phyloP scores from a whole-genome alignment of 176 grass and related monocot species.

The Areca catechu region DNA sequence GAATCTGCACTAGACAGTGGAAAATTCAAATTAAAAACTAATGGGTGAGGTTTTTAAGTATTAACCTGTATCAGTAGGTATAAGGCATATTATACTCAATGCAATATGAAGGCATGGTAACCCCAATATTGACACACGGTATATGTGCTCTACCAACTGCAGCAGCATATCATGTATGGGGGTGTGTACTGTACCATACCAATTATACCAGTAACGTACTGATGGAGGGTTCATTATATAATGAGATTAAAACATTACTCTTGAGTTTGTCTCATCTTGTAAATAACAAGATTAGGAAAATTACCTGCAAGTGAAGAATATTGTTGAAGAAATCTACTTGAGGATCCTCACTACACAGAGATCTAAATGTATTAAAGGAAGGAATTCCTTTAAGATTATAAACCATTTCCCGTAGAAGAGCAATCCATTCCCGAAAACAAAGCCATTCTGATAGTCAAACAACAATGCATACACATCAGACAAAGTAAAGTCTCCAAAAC shows the following conservation, averaged over 20 bases:
- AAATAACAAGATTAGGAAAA: conserved; percentile 19
- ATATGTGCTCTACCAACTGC: too few species aligned
- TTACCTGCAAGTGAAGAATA: conserved; percentile 95
- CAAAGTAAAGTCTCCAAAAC: conserved; percentile 12
- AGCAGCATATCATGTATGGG: too few species aligned
- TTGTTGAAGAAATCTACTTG: conserved; percentile 93
- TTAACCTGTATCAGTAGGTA: too few species aligned
- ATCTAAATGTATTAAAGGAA: conserved; percentile 56
- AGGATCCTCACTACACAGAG: conserved; percentile 73
- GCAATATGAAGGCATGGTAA: too few species aligned
- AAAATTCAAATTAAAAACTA: background rate
- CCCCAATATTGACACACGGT: too few species aligned
- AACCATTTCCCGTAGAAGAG: conserved; percentile 74
- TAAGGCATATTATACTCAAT: too few species aligned
- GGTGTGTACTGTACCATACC: too few species aligned
- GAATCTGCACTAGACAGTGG: conserved; percentile 34
- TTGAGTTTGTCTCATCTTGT: too few species aligned
- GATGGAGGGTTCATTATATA: too few species aligned
- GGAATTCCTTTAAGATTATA: conserved; percentile 50
- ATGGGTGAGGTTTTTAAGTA: too few species aligned
- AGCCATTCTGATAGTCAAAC: conserved; percentile 6
- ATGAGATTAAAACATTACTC: too few species aligned
- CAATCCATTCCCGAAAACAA: conserved; percentile 78
- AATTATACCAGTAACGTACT: too few species aligned
- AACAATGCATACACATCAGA: background rate